Evolutionary conservation across 2,329 filamentous ascomycete genomes (phyloP), one percentile per base, ranked within the genome.

Genomic region (Botrytis elliptica): DNA sequence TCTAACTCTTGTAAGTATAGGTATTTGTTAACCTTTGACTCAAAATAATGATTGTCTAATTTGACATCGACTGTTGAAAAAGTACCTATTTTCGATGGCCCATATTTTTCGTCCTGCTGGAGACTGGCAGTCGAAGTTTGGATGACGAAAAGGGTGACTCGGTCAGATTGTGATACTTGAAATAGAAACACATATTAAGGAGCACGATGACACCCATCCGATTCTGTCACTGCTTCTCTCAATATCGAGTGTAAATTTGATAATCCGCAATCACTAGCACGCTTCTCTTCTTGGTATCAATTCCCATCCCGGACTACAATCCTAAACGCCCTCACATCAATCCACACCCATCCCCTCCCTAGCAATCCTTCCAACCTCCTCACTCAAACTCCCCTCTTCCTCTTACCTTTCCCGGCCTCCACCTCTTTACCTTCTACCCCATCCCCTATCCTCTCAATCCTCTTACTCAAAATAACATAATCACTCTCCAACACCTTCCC

Each of bases 381-480:
- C 29, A 16, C 10, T 46, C n/a, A 57, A 12, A 29, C 16, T 1
- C 20, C 33, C 40, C 38, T 67, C 38, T 52, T 25, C 38, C 62
- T 22, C 29, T 57, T 38, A 33, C 20, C 14, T 18, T n/a, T 57
- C 20, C 38, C 49, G 20, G 7, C 29, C n/a, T 52, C 60, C 38
- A 7, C 10, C 60, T 63, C 29, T 57, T 18, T 18, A 29, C 40
- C 44, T 18, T 38, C 14, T 49, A 29, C 36, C 12, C 25, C 33
- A 2, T 3, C 59, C 20, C 33, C 59, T 7, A 3, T 33, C 29
- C 44, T 38, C 40, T 60, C 25, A 70, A 73, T 55, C 10, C 29
- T 22, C 68, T 86, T 87, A 80, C 88, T 90, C 80, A 91, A 79
- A 74, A 91, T 90, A 49, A 87, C 82, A 82, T 91, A 91, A 75